Base-by-base conservation (phyloP, 1,284 basidiomycete genomes). In the Crocinoboletus sp. region DNA sequence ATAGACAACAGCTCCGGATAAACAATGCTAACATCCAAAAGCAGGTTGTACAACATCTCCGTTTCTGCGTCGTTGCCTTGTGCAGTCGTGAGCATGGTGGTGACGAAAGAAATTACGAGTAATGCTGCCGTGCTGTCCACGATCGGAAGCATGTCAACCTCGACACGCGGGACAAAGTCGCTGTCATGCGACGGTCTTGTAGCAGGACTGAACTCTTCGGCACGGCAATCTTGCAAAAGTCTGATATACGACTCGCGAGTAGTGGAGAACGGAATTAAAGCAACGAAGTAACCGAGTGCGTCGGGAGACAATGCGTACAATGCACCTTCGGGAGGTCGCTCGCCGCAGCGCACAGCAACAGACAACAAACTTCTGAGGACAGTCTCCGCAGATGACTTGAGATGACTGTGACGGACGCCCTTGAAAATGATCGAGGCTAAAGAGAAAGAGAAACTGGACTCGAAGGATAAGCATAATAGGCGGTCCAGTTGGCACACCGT, bases 371-470 rank as follows among this genome's bases (percentile, higher is more conserved):
- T 81, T 51, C 77, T 71, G 13, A 87, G 68, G 11, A 76, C 74
- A 4, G 67, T 68, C 51, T 78, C 76, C 4, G 85, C 82, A 15
- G 77, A 72, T 2, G 76, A 77, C 43, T 69, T 76, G 45, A 90
- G 74, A 4, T 73, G 71, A 4, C 78, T 73, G 56, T 85, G 81
- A 28, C 91, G 80, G 42, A 92, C 68, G 17, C 91, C 91, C 60
- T 93, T 92, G 75, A 91, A 89, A 44, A 94, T 78, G 51, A 90
- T 77, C 0, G 88, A 75, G 1, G 89, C 82, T 11, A 94, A 68
- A 6, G 88, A 83, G 63, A 94, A 90, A 11, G 85, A 87, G 63
- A 91, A 86, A 62, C 75, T 84, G 1, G 77, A 73, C 31, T 87
- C 84, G 66, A 93, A 93, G 2, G 85, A 89, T 22, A 94, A 67